Evolutionary conservation across 1,284 basidiomycete genomes (phyloP).

Genomic region (Microbotryum saponariae): DNA sequence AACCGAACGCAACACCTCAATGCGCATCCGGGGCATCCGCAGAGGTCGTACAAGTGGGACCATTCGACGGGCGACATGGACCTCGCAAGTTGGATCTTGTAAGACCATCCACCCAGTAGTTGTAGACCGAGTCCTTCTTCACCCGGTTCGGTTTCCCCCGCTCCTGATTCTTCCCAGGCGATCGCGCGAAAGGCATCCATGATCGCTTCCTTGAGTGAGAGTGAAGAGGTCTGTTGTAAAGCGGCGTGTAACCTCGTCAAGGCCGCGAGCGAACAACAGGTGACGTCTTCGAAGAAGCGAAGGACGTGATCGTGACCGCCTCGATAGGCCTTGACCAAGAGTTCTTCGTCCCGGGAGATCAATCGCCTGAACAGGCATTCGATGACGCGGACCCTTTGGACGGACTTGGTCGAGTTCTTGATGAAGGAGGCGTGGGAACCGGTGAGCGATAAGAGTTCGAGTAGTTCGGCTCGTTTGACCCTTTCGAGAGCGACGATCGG

Average conservation of each 20-base stretch:
- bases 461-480: constrained; percentile 19
- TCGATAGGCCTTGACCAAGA: constrained; percentile 30
- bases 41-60: constrained; percentile 30
- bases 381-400: constrained; percentile 30
- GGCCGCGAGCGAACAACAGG: constrained; percentile 17
- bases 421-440: constrained; percentile 31
- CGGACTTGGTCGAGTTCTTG: constrained; percentile 20
- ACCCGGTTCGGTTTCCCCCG: constrained; percentile 30
- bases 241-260: constrained; percentile 19
- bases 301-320: constrained; percentile 30
- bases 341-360: constrained; percentile 23
- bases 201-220: constrained; percentile 26
- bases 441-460: constrained; percentile 29
- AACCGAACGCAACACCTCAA: constrained; percentile 23
- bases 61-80: constrained; percentile 24
- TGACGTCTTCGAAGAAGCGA: constrained; percentile 27
- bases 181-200: constrained; percentile 33
- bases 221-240: constrained; percentile 17
- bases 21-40: constrained; percentile 28
- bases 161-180: constrained; percentile 30
- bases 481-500: constrained; percentile 26
- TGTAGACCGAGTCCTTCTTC: constrained; percentile 32
- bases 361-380: constrained; percentile 29
- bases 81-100: constrained; percentile 19
- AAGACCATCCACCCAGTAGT: constrained; percentile 29